These are phyloP conservation scores for Gryganskiella cystojenkinii DNA, from an alignment of 192 early-diverging fungal species.

Conservation along the genomic window DNA sequence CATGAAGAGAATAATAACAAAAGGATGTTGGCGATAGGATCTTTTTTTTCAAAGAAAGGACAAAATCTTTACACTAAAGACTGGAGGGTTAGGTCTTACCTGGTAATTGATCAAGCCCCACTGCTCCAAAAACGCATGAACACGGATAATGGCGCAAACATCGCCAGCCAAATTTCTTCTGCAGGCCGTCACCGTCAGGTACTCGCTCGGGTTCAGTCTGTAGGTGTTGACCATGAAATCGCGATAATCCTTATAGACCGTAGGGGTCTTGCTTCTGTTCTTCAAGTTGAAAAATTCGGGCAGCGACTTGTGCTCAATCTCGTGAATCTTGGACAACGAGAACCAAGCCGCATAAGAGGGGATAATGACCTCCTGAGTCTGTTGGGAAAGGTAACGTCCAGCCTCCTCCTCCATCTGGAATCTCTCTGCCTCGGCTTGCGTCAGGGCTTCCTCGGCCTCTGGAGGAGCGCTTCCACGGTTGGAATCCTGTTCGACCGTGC, in stretches of 20 bases:
- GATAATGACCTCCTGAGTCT: constrained; percentile 78
- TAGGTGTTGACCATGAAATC: constrained; percentile 99
- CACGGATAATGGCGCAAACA: constrained; percentile 98
- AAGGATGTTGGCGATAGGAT: no score
- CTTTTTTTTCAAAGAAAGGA: background rate
- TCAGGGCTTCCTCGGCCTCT: constrained; percentile 29
- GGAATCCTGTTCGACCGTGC: constrained; percentile 30
- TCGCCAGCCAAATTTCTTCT: constrained; percentile 97
- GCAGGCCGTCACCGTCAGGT: constrained; percentile 98
- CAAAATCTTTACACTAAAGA: constrained; percentile 3
- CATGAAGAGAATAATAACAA: no score
- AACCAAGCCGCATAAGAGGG: constrained; percentile 98
- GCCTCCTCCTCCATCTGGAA: constrained; percentile 72
- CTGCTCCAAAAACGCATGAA: constrained; percentile 98
- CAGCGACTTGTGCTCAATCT: constrained; percentile 88
- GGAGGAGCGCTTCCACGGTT: constrained; percentile 43
- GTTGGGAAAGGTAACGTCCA: constrained; percentile 70
- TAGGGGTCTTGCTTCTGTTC: constrained; percentile 94
- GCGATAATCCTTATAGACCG: constrained; percentile 93
- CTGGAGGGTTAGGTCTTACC: constrained; percentile 52
- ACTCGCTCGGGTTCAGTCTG: constrained; percentile 93
- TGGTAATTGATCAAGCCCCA: constrained; percentile 99
- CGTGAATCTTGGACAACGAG: constrained; percentile 79
- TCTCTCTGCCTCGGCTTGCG: constrained; percentile 48
- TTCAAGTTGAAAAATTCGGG: constrained; percentile 97